Evolutionary conservation across 139 green algal genomes (phyloP), one percentile per base, ranked within the genome.

Genomic region (Chlorella sp.): DNA sequence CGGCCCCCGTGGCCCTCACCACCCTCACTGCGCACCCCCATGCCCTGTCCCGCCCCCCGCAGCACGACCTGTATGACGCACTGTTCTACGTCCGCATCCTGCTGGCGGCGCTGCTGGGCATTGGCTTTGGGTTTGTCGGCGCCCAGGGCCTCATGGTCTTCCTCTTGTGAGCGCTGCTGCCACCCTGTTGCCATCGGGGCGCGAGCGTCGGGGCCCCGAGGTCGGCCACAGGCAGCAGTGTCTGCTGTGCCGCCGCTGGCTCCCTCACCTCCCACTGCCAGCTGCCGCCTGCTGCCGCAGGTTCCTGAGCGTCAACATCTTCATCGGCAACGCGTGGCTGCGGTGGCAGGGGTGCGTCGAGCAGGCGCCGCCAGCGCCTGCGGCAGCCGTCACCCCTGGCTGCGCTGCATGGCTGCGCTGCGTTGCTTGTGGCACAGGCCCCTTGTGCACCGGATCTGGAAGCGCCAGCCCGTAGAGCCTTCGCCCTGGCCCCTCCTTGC

Each of bases 1-100:
- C n/a, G n/a, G n/a, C n/a, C n/a, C n/a, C n/a, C n/a, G n/a, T n/a
- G n/a, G n/a, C n/a, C n/a, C n/a, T n/a, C n/a, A n/a, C n/a, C n/a
- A n/a, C n/a, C n/a, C n/a, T 54, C 46, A 11, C 51, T 60, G 51
- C 51, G 51, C 16, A 24, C 51, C 13, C 8, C 46, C 46, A 11
- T 11, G 11, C 46, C 46, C 24, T 11, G 8, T 24, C 2, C 17
- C 60, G 2, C 30, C 28, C 32, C 65, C 24, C 43, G 30, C 48
- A 74, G 65, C 75, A 80, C 36, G 86, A 87, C 58, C 40, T 82
- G 9, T 87, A 67, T 32, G 87, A 90, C 24, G 36, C 60, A 8
- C 32, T 90, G 3, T 90, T 87, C 69, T 81, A 54, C 72, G 0
- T 90, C 48, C 84, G 87, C 24, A n/a, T 88, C 3, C 1, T 87